Base-by-base conservation (phyloP, 805 yeast species). In the Wickerhamomyces queroliae region DNA sequence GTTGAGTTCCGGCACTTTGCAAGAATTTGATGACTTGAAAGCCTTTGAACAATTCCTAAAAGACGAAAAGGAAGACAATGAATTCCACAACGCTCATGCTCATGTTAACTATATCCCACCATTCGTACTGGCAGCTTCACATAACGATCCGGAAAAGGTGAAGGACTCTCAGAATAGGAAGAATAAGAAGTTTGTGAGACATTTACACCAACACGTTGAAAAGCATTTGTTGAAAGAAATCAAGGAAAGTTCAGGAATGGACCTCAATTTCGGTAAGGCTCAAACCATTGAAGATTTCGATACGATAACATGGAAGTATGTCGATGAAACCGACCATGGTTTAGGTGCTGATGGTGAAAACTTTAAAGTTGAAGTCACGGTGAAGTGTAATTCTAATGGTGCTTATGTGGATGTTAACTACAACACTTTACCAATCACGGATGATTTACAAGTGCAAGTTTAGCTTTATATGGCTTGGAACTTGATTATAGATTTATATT, bases 61-160 rank as follows among this genome's bases (percentile, higher is more conserved):
- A 53, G 85, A 80, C 55, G 90, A 82, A 54, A 76, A 83, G 3
- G 81, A 85, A 73, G 90, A 83, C 58, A 79, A 82, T 45, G 90
- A 83, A 43, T 79, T 74, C 49, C 85, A 78, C 55, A 73, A 78
- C 50, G 64, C 80, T 48, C 83, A 81, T 54, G 84, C 85, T 27
- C 80, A 75, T 45, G 64, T 83, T 44, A 68, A 67, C 37, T 83
- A 83, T 61, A 69, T 76, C 53, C 93, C 93, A 17, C 91, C 91
- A 37, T 83, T 83, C 56, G 74, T 83, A 35, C 48, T 81, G 58
- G 72, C 74, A 46, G 83, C 78, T 41, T 73, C 80, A 44, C 85
- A 80, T 47, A 76, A 79, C 41, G 78, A 82, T 53, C 76, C 79
- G 42, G 89, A 83, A 38, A 81, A 79, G 55, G 74, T 83, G 45